Evolutionary conservation across 768 basidiomycete species (phyloP), one percentile per base, ranked within the genome.

Genomic region (Asterophora parasitica): DNA sequence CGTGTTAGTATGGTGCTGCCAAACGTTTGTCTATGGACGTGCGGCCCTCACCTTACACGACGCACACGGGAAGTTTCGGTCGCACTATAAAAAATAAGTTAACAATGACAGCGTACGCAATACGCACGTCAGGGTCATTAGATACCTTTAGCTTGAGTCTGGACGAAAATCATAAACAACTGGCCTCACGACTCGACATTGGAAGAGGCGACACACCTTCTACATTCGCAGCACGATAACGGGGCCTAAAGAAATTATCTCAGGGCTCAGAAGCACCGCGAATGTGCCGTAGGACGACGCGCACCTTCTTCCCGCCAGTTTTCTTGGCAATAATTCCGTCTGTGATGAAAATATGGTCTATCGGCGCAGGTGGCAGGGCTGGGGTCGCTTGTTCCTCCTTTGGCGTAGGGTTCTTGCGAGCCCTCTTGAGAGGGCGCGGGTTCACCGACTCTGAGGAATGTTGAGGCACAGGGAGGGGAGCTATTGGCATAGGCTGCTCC

Each of bases 211-310:
- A 55, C 72, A 57, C 53, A 75, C 79, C 81, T 71, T 55, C 81
- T 67, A 59, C 81, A 83, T 64, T 82, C 81, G 53, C 79, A 80
- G 50, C 81, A 83, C 0, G 80, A 82, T 16, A 82, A 65, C 19
- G 80, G 78, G 30, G 76, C 65, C 75, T 78, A 40, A 16, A 42
- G 32, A 39, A 40, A 32, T 7, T 53, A 52, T 33, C 42, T 45
- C 38, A 33, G n/a, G n/a, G n/a, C n/a, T n/a, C n/a, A n/a, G n/a
- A n/a, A 23, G 3, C 20, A 7, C 5, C 2, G 12, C 19, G 36
- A 15, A 19, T 33, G 15, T 10, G 17, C 44, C 33, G 40, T 32
- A 43, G 42, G 44, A 38, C 35, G 12, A 48, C 7, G 13, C 64
- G 37, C 39, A 77, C 74, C 69, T 76, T 77, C 65, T 76, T 76